Base-by-base conservation (phyloP, 768 basidiomycete genomes). In the Suillus subaureus region DNA sequence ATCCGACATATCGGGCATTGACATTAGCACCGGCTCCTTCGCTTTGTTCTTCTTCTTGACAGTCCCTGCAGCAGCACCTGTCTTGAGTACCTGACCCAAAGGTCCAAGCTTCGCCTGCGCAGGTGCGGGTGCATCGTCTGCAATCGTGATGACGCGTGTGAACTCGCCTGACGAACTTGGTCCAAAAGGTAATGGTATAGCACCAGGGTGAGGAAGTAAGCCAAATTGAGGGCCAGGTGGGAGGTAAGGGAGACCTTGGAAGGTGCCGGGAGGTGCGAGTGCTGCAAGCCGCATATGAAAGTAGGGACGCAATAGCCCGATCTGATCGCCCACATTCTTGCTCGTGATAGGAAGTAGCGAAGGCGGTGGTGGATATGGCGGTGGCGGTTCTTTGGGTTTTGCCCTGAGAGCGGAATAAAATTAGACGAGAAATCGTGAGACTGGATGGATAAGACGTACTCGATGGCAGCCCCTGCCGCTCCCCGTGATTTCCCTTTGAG, bases 291-390 rank as follows among this genome's bases (percentile, higher is more conserved):
- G 85, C 33, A 75, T 71, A 52, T 88, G 83, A 70, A 91, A 97
- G 79, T 89, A 96, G 0, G 85, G 76, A 64, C 85, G 90, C 69
- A 99, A 87, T 45, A 99, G 78, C 11, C 94, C 95, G 69, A 97
- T 94, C 71, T 97, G 95, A 31, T 87, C 79, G 42, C 91, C 89
- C 72, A 91, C 82, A 63, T 85, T 87, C 63, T 79, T 79, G 9
- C 85, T 80, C 1, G 85, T 87, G 70, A 99, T 83, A 2, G 88
- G 89, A 4, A 94, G 76, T 72, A 96, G 93, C 0, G 91, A 83
- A 0, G 91, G 90, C 0, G 96, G 96, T 0, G 91, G 92, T 0
- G 94, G 93, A 75, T 90, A 97, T 6, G 91, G 93, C 3, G 87
- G 87, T 1, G 91, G 92, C 0, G 92, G 91, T 74, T 93, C 91